phyloP scores from a whole-genome alignment of 352 stramenopile species.

The Aphanomyces invadans region DNA sequence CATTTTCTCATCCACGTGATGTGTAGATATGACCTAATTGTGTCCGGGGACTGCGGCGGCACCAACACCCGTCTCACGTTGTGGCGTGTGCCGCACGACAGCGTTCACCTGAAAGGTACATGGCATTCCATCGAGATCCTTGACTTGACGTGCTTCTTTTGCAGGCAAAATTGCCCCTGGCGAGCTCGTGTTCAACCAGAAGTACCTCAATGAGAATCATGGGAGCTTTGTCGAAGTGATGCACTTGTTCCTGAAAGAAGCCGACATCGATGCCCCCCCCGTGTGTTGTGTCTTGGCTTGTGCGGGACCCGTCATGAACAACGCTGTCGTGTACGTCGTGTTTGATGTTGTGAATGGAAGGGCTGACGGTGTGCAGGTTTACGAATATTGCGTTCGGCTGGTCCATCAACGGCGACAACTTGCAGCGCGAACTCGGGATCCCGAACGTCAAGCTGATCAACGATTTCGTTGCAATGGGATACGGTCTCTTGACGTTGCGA shows the following conservation, averaged over 20 bases:
- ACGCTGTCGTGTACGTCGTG: constrained; percentile 63
- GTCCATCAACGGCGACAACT: constrained; percentile 76
- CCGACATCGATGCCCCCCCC: constrained; percentile 59
- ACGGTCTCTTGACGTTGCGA: constrained; percentile 93
- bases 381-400: constrained; percentile 92
- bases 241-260: constrained; percentile 90
- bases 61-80: constrained; percentile 95
- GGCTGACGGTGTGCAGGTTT: constrained; percentile 71
- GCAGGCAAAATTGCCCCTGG: constrained; percentile 60
- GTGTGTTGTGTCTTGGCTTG: constrained; percentile 69
- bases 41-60: constrained; percentile 93
- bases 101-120: constrained; percentile 48
- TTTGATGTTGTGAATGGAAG: constrained; percentile 71
- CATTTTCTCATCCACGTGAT: neutral
- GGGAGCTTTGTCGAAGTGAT: constrained; percentile 82
- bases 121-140: constrained; percentile 27
- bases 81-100: constrained; percentile 61
- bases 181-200: constrained; percentile 77
- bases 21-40: constrained; percentile 49
- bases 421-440: constrained; percentile 80
- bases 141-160: constrained; percentile 5
- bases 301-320: constrained; percentile 71
- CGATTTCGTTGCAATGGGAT: constrained; percentile 96
- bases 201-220: constrained; percentile 81
- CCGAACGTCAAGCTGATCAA: constrained; percentile 90